Percentiles rank a stretch among this genome's conserved stretches.
These are phyloP conservation scores for Plasmopara halstedii DNA, from an alignment of 352 stramenopile species.

Conservation along the genomic window DNA sequence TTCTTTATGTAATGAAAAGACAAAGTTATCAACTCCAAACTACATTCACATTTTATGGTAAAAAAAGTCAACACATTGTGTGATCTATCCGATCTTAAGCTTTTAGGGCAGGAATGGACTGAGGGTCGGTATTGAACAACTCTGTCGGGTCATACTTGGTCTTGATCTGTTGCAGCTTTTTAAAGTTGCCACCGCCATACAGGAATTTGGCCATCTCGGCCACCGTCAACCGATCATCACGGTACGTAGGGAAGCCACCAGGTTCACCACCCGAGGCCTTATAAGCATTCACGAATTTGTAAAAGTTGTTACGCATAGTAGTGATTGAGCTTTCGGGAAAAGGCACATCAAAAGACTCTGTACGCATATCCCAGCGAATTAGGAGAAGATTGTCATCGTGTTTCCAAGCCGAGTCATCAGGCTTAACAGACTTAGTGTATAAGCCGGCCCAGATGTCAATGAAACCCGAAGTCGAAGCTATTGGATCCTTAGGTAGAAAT, in stretches of 20 bases:
- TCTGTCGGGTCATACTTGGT: not conserved
- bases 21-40: too few species aligned
- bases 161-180: slow-evolving; percentile 1
- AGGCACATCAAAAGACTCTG: not conserved
- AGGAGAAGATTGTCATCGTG: slow-evolving; percentile 1
- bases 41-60: too few species aligned
- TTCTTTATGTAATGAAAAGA: too few species aligned
- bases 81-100: not conserved
- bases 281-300: slow-evolving; percentile 1
- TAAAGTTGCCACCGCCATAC: not conserved
- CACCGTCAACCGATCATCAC: not conserved
- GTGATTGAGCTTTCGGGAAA: not conserved
- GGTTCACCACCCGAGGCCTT: not conserved
- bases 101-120: not conserved
- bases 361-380: slow-evolving; percentile 1
- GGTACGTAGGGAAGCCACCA: slow-evolving; percentile 1
- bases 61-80: too few species aligned
- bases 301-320: not conserved
- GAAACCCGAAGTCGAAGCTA: not conserved
- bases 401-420: not conserved
- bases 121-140: slow-evolving; percentile 2
- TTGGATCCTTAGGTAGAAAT: not conserved
- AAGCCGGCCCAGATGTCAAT: slow-evolving; percentile 1
- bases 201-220: not conserved
- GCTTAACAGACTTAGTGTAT: not conserved